phyloP scores from a whole-genome alignment of 345 rosid species.

The Citrus sinensis region DNA sequence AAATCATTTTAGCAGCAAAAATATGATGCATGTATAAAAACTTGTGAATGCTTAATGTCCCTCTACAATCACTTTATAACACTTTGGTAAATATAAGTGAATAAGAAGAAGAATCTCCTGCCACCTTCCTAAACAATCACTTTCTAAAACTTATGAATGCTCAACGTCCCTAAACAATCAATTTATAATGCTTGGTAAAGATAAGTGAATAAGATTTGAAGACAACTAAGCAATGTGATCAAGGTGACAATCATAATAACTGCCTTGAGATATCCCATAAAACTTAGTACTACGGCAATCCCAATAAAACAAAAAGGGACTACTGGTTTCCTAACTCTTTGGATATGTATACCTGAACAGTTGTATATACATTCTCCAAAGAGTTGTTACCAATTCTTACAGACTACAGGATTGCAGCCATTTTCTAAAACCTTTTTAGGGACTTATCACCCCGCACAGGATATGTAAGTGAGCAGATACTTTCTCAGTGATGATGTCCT shows the following conservation, averaged over 20 bases:
- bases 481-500: not conserved
- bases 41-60: not conserved
- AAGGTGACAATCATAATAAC: not conserved
- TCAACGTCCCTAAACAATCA: not conserved
- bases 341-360: not conserved
- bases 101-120: not conserved
- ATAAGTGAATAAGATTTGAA: not conserved
- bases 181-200: not conserved
- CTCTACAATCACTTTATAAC: not conserved
- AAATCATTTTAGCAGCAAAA: not conserved
- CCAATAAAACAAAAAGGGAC: not conserved
- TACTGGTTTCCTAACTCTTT: not conserved
- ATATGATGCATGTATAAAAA: not conserved
- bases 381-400: not conserved
- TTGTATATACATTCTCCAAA: not conserved
- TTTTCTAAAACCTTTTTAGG: not conserved
- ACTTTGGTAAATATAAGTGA: not conserved
- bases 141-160: not conserved
- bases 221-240: not conserved
- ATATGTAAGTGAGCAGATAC: not conserved
- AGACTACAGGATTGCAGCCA: not conserved
- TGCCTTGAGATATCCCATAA: not conserved
- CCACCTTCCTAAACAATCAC: not conserved
- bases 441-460: not conserved
- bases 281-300: not conserved